Base-by-base conservation (phyloP, 169 alveolate genomes). In the Babesia caballi region DNA sequence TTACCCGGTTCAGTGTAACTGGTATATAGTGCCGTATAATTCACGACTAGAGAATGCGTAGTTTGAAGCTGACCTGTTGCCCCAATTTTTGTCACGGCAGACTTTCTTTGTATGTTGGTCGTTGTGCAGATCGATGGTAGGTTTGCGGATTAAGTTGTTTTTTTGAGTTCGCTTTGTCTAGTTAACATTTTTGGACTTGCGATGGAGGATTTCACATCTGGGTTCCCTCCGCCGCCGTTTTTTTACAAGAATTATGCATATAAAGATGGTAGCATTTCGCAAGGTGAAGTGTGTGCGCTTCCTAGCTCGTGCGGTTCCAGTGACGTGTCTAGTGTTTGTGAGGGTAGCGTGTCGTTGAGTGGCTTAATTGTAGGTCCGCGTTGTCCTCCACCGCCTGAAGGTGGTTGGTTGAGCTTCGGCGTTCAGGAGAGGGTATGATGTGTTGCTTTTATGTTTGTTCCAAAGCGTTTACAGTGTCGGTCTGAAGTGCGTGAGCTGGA, bases 211-310 rank as follows among this genome's bases (percentile, higher is more conserved):
- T 78, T 78, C 51, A 23, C 67, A 2, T 59, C 49, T 17, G 93
- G 93, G 21, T 88, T 67, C 38, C 93, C 93, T 33, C 89, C 89
- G 12, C 91, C 93, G 19, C 93, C 93, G 7, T 61, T 75, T 40
- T 88, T 80, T 58, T 88, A 72, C 54, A 35, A 63, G n/a, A 85
- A 88, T 38, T 88, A 88, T 69, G 52, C 54, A 23, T 72, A 65
- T 25, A 73, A 56, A 38, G 76, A 36, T 53, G 70, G 50, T 25
- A 19, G 49, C 17, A 35, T 33, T 19, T n/a, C 42, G 36, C 23
- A n/a, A n/a, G n/a, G n/a, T n/a, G n/a, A 41, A n/a, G 63, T 23
- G 25, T 30, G 60, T 17, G 30, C 25, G 33, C 60, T 6, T 58
- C 8, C 68, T 12, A 23, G 11, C 11, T 12, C 32, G n/a, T 36